Conservation (phyloP, 345 rosid species). For the Eucalyptus caleyi region DNA sequence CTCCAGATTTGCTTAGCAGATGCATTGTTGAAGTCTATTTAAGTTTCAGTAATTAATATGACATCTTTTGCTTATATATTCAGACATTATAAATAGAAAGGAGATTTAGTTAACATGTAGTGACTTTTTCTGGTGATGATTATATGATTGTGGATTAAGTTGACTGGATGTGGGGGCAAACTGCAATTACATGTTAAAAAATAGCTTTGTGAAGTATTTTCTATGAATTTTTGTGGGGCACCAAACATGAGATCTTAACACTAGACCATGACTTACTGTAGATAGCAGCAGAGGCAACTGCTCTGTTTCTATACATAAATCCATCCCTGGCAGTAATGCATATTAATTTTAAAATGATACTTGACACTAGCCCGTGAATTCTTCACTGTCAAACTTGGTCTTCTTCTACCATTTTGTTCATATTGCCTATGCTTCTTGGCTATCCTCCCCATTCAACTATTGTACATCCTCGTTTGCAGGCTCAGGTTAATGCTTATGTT, state of each 20-base stretch:
- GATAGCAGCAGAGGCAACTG: background rate
- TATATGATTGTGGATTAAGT: background rate
- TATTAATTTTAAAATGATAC: background rate
- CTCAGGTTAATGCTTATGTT: slow-evolving; percentile 87
- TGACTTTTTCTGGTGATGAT: background rate
- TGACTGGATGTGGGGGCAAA: background rate
- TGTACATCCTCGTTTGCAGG: slow-evolving; percentile 15
- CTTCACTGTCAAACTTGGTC: background rate
- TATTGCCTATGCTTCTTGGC: background rate
- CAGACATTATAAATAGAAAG: background rate
- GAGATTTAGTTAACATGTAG: background rate
- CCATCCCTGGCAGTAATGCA: background rate
- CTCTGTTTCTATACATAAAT: background rate
- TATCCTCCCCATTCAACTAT: background rate
- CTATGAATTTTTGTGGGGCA: background rate
- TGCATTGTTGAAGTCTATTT: background rate
- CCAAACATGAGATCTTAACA: background rate
- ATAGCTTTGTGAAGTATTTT: background rate
- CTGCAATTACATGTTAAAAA: background rate
- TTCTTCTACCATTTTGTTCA: background rate
- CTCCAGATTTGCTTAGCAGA: background rate
- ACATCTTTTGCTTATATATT: background rate
- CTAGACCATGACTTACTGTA: background rate
- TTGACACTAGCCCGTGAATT: background rate
- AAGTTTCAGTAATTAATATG: background rate